Evolutionary conservation across 2,329 filamentous ascomycete species (phyloP), one percentile per base, ranked within the genome.

Genomic region (Aquanectria penicillioides): DNA sequence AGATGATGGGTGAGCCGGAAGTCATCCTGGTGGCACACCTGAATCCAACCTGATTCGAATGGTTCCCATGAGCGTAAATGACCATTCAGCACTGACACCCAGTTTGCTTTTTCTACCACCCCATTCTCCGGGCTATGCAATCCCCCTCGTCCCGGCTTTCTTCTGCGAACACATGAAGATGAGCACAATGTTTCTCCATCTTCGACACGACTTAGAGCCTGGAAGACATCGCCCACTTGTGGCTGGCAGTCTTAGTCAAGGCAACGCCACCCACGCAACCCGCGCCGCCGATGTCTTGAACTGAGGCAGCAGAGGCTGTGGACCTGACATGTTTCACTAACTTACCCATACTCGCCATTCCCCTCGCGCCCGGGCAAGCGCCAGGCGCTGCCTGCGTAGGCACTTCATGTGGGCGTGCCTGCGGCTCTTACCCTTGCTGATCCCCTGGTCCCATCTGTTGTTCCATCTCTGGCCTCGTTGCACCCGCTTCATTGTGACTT

Each of bases 31-130:
- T 31, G 28, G 41, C 15, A 34, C 33, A 18, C 38, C 23, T 37
- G 29, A 52, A 52, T 36, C 37, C 28, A 40, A 15, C 26, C n/a
- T 28, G 28, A 5, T 25, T 29, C 6, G 25, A 41, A 28, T 33
- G 25, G 46, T 22, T 15, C 26, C 36, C 28, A 23, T n/a, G 26
- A 36, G 11, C 34, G 25, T 20, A 40, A 56, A 41, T 33, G 22
- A 41, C n/a, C n/a, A 22, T 22, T 28, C 48, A 6, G 36, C 20
- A 33, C 31, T 28, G 31, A 51, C 25, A 46, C 46, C 38, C 20
- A 43, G 28, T 36, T 57, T 57, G 54, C 54, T 46, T 51, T 57
- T 51, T 51, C 38, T 20, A 38, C 54, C 22, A 51, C 54, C 31
- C 41, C 25, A 33, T 17, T 36, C 34, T 26, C 25, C 9, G 18